These are phyloP conservation scores for Aegilops longissima DNA, from an alignment of 176 grass and related monocot genomes.

Conservation along the genomic window DNA sequence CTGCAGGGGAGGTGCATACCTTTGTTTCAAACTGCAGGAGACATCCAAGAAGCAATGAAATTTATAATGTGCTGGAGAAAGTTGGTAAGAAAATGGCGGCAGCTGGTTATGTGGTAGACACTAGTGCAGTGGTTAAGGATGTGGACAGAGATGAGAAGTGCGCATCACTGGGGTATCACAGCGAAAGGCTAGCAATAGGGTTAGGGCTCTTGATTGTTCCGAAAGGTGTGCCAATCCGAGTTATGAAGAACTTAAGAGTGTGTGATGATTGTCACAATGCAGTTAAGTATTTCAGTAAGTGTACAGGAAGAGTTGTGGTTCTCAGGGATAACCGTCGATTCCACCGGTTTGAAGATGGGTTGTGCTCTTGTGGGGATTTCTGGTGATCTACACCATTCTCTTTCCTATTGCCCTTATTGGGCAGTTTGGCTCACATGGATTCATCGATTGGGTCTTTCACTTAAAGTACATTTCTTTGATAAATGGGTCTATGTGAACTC, in stretches of 20 bases:
- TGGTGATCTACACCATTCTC: constrained; percentile 47
- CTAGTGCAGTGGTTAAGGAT: constrained; percentile 72
- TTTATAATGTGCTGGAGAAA: constrained; percentile 66
- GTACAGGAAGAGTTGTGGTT: constrained; percentile 71
- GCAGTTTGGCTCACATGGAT: constrained; percentile 17
- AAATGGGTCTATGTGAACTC: constrained; percentile 2
- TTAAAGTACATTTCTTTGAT: not conserved
- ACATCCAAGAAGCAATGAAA: constrained; percentile 66
- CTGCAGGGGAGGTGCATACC: constrained; percentile 72
- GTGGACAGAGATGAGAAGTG: constrained; percentile 65
- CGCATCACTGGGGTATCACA: constrained; percentile 77
- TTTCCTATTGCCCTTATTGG: not conserved
- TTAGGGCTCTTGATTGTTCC: constrained; percentile 80
- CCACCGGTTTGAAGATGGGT: constrained; percentile 77
- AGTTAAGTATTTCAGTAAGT: constrained; percentile 85
- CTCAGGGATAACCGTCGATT: constrained; percentile 85
- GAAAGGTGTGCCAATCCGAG: constrained; percentile 71
- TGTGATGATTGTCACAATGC: constrained; percentile 94
- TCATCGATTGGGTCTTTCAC: not conserved
- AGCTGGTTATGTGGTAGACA: constrained; percentile 78
- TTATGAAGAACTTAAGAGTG: constrained; percentile 94
- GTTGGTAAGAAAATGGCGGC: constrained; percentile 79
- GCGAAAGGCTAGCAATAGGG: constrained; percentile 86
- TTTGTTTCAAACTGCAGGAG: constrained; percentile 76
- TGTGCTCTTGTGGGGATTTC: constrained; percentile 88